phyloP scores from a whole-genome alignment of 345 rosid genomes.

The Camelina sativa region DNA sequence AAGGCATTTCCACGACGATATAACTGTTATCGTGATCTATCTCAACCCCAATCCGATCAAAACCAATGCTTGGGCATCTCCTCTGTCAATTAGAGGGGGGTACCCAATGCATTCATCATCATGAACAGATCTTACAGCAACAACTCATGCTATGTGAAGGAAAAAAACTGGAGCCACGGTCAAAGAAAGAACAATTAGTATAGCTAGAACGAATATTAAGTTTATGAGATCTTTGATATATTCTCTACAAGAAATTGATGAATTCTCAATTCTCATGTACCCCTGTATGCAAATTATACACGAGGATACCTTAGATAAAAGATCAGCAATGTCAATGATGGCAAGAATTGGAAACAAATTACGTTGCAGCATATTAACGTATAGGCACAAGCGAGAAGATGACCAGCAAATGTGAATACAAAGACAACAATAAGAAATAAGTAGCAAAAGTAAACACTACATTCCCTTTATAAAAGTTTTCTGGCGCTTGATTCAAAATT shows the following conservation, averaged over 20 bases:
- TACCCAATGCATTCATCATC: slow-evolving; percentile 36
- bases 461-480: slow-evolving; percentile 40
- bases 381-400: not conserved
- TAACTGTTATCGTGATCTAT: slow-evolving; percentile 59
- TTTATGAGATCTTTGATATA: slow-evolving; percentile 25
- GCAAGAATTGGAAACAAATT: not conserved
- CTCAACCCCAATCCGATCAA: slow-evolving; percentile 41
- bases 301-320: slow-evolving; percentile 32
- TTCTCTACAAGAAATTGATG: slow-evolving; percentile 21
- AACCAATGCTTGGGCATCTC: slow-evolving; percentile 31
- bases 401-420: not conserved
- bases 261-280: slow-evolving; percentile 32
- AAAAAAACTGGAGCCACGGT: not conserved
- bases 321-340: slow-evolving; percentile 16
- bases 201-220: slow-evolving; percentile 32
- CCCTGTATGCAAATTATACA: slow-evolving; percentile 41
- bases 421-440: not conserved
- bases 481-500: slow-evolving; percentile 37
- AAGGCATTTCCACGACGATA: slow-evolving; percentile 84
- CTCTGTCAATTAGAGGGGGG: slow-evolving; percentile 64
- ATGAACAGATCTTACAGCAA: slow-evolving; percentile 17
- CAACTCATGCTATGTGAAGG: not conserved
- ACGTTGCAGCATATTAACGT: not conserved
- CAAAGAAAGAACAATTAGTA: slow-evolving; percentile 22
- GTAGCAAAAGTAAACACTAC: slow-evolving; percentile 26